Evolutionary conservation across 148 eudicot genomes (phyloP), one percentile per base, ranked within the genome.

Genomic region (Silene conica): DNA sequence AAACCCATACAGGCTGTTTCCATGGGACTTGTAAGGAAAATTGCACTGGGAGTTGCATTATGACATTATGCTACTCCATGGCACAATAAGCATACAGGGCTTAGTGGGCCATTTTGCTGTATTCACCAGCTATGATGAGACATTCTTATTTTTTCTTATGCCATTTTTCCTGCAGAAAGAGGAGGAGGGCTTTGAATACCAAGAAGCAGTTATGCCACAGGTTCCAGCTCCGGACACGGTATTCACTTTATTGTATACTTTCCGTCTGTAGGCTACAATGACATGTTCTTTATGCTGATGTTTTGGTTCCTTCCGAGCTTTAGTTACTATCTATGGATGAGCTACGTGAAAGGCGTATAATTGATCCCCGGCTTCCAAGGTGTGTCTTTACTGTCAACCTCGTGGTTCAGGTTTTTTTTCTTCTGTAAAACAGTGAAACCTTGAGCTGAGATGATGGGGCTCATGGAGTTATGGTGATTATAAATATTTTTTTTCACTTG

Each of bases 361-460:
- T 84, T 71, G 97, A 96, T 88, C 99, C 95, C 69, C 90, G 96
- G 62, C 94, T 96, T 77, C 96, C 99, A 70, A 89, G 90, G 99
- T 92, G 58, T 57, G 72, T 68, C 72, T 38, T 0, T 50, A 50
- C 18, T 15, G 4, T 50, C 18, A 50, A 20, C 21, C 1, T 18
- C 21, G 56, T 56, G 6, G 19, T 25, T 50, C 4, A 20, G 18
- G 18, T 26, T 8, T 20, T 60, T 16, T 34, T 22, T 54, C 10
- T 15, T 14, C 62, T 73, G 58, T 11, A 50, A 21, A 23, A 59
- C 63, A 21, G 19, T 11, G 14, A 21, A 23, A 59, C 63, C 63
- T 68, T 68, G 7, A 21, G 34, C 71, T 45, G n/a, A 8, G 55
- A 50, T 50, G 16, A 50, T 50, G 16, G 13, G 55, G 0, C 55